Base-by-base conservation (phyloP, 768 basidiomycete genomes). In the Hygrocybe coccinea region DNA sequence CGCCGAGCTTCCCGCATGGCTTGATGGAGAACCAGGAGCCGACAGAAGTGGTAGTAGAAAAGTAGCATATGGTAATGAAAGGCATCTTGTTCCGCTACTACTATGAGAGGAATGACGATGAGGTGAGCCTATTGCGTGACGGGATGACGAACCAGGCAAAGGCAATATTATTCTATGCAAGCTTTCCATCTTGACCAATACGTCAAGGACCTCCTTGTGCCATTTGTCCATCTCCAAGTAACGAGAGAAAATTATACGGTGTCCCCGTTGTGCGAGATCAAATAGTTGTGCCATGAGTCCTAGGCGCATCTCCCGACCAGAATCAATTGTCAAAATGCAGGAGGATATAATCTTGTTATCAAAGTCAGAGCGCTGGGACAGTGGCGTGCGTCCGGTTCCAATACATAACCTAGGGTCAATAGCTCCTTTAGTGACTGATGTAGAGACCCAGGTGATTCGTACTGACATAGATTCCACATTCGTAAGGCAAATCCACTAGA, bases 11-110 rank as follows among this genome's bases (percentile, higher is more conserved):
- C 64, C 35, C 64, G 67, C 11, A 73, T 64, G n/a, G 68, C 71
- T 41, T 73, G 73, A 19, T 76, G 65, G 29, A 74, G 50, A 24
- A 74, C 65, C 33, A 74, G 56, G 33, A 79, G 67, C 22, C 71
- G 69, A 56, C 73, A 76, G 3, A 69, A 71, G 44, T 76, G 67
- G 56, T 71, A 77, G 52, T 74, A 69, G 37, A 77, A 62, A 9
- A 69, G 60, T 34, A 76, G 65, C 67, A 76, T 75, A 22, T 71
- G 67, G 52, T 72, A 73, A 57, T 78, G 69, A 56, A 77, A 76
- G 33, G 58, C 60, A 57, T 80, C 79, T 50, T 73, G 59, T 54
- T 72, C 70, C 57, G 73, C 67, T 46, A 76, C 63, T 53, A 79
- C 79, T 80, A 54, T 33, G 57, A 63, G 37, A 63, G 65, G 57